A percentile compares a stretch with the other conserved stretches of the same genome.
phyloP scores from a whole-genome alignment of 2,329 filamentous ascomycete species.

The Sordariomycetes sp. region DNA sequence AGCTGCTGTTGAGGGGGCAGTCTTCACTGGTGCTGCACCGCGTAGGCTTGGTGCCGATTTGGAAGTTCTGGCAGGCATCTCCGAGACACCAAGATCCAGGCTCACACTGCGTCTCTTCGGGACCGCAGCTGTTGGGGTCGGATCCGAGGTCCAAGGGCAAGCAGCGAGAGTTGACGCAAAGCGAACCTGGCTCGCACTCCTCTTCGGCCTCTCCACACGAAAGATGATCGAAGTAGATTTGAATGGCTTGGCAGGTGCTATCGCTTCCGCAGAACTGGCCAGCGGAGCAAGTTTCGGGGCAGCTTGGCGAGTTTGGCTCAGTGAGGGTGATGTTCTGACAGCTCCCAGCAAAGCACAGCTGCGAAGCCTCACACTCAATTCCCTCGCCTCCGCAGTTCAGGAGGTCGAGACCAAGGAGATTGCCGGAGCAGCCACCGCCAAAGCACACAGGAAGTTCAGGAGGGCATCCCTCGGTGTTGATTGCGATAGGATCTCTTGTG shows the following conservation, averaged over 20 bases:
- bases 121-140: neutral
- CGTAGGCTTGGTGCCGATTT: neutral
- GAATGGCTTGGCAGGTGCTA: neutral
- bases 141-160: neutral
- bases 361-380: neutral
- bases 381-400: neutral
- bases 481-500: too few relatives aligned
- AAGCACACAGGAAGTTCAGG: too few relatives aligned
- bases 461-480: too few relatives aligned
- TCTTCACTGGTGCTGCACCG: neutral
- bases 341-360: neutral
- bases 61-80: neutral
- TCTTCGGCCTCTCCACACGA: neutral
- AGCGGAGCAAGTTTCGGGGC: neutral
- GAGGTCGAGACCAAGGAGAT: neutral
- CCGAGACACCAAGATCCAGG: neutral
- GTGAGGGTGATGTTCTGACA: neutral
- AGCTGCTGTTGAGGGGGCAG: neutral
- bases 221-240: neutral
- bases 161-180: slow-evolving; percentile 1
- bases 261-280: neutral
- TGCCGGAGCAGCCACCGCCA: neutral
- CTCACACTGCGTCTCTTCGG: neutral
- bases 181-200: neutral
- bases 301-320: neutral